Evolutionary conservation across 2,329 filamentous ascomycete genomes (phyloP), one percentile per base, ranked within the genome.

Genomic region (Zymoseptoria pseudotritici): DNA sequence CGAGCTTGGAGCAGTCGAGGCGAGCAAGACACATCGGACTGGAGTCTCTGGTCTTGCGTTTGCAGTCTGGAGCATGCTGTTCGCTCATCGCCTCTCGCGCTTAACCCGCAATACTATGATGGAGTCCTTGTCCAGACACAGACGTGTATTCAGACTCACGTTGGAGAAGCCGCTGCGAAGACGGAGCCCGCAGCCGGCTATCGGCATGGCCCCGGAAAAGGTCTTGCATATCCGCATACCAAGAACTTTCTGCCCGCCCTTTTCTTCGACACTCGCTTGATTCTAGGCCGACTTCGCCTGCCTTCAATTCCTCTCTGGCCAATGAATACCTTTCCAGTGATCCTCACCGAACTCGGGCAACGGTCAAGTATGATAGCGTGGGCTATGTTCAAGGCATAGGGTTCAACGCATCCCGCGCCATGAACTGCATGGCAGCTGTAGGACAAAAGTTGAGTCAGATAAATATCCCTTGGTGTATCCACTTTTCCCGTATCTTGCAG

Each of bases 141-240:
- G 13, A 46, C 26, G 26, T 29, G 36, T n/a, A 13, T n/a, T 1
- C 17, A n/a, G 36, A 7, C 13, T 6, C 36, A 46, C 17, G 36
- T 46, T 46, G 17, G 36, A 3, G 13, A 17, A 1, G 36, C 36
- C 13, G 36, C 36, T 46, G 36, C 36, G 36, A 46, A 46, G 36
- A 46, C 36, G 36, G 36, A 46, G 36, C 36, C 26, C 13, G 29
- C 31, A 42, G 29, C 36, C 56, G 56, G 56, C 52, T 54, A 54
- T 58, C 56, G 56, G 56, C 56, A 46, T 46, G 36, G 36, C 36
- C 36, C 36, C 36, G 36, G 36, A 46, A 46, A 46, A 17, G 36
- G 13, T 46, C 36, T 46, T 46, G 36, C 36, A 46, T 46, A 46
- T 46, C 36, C 36, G 36, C 36, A 46, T 46, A 46, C 36, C 36